phyloP scores from a whole-genome alignment of 1,284 basidiomycete species.

The Sanghuangporus weigelae region DNA sequence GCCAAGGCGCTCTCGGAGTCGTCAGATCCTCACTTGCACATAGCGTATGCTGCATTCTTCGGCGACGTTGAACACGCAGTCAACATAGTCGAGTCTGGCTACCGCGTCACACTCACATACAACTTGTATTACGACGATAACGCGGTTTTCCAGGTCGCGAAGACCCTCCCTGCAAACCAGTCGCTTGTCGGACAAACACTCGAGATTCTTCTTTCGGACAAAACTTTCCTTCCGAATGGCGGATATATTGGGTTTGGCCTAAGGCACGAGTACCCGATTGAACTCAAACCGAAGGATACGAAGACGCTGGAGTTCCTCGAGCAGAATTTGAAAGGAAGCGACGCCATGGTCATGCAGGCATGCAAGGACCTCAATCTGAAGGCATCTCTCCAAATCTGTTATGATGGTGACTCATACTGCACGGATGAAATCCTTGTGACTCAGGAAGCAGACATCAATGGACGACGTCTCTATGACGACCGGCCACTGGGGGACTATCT shows the following conservation, averaged over 20 bases:
- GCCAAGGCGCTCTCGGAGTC: constrained; percentile 25
- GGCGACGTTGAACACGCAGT: constrained; percentile 43
- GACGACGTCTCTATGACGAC: too few relatives aligned
- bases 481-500: too few relatives aligned
- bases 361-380: not conserved
- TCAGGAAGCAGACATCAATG: not conserved
- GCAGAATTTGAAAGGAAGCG: constrained; percentile 25
- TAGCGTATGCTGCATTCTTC: not conserved
- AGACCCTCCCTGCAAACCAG: not conserved
- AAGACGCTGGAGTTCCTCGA: not conserved
- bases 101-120: constrained; percentile 39
- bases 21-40: not conserved
- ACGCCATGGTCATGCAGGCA: constrained; percentile 10
- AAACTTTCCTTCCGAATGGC: constrained; percentile 29
- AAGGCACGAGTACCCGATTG: constrained; percentile 32
- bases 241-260: constrained; percentile 35
- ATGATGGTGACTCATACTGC: not conserved
- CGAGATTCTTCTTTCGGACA: constrained; percentile 23
- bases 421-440: not conserved
- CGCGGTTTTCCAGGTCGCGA: not conserved
- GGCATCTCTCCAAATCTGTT: not conserved
- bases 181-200: constrained; percentile 17
- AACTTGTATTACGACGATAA: constrained; percentile 28
- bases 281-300: not conserved
- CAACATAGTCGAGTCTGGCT: constrained; percentile 31